Conservation (phyloP, 306 rosid species). For the Ziziphus jujuba region DNA sequence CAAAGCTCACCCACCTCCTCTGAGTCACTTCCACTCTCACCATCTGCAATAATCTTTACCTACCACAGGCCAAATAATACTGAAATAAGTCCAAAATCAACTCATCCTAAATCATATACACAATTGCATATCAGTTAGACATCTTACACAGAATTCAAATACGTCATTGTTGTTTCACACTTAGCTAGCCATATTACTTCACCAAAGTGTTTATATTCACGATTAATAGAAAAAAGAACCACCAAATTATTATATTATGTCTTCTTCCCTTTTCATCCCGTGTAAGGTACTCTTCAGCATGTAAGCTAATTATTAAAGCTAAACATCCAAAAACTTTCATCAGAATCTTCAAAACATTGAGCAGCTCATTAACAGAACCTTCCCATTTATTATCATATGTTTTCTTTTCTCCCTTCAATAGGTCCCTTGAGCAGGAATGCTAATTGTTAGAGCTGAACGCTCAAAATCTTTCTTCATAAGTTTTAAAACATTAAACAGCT, state of each 20-base stretch:
- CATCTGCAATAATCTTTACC: slow-evolving; percentile 68
- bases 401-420: not conserved
- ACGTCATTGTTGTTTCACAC: not conserved
- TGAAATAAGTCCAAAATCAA: slow-evolving; percentile 2
- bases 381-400: not conserved
- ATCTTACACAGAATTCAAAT: not conserved
- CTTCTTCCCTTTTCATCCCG: not conserved
- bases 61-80: slow-evolving; percentile 29
- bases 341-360: no score
- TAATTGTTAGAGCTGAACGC: not conserved
- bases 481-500: not conserved
- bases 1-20: slow-evolving; percentile 74
- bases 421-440: not conserved
- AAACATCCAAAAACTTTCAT: no score
- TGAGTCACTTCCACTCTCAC: slow-evolving; percentile 30
- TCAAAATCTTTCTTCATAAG: not conserved
- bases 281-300: no score
- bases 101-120: no score
- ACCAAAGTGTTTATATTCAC: no score
- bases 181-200: not conserved
- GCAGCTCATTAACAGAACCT: no score
- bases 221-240: not conserved
- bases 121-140: not conserved
- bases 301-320: no score
- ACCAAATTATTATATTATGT: not conserved